Conservation (phyloP, 2,329 filamentous ascomycete species). For the Nemania sp. region DNA sequence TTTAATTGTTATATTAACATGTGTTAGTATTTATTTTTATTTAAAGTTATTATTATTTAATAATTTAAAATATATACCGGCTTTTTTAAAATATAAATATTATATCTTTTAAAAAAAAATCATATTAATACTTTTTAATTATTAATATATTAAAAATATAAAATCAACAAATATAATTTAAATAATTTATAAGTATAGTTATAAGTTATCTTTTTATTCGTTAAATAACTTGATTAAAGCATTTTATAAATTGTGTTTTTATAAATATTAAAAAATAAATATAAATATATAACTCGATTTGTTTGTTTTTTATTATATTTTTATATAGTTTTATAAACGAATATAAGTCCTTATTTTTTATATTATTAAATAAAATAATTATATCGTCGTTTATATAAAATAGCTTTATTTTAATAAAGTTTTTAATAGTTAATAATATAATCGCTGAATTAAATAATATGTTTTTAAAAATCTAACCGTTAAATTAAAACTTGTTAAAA, state of each 20-base stretch:
- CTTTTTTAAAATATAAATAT: background rate
- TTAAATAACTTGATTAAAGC: background rate
- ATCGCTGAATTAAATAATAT: background rate
- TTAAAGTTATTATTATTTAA: background rate
- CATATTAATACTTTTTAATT: background rate
- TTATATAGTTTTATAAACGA: background rate
- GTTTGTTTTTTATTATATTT: background rate
- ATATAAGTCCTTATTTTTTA: background rate
- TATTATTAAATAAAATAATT: background rate
- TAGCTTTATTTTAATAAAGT: background rate
- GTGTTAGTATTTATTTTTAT: background rate
- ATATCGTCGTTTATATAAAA: background rate
- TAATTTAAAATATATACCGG: background rate
- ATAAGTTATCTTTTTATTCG: background rate
- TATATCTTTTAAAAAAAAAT: background rate
- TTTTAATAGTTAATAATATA: background rate
- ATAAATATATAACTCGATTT: background rate
- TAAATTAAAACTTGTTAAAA: background rate
- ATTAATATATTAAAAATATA: background rate
- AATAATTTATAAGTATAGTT: background rate
- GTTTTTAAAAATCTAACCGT: background rate
- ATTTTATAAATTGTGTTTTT: background rate
- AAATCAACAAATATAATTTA: background rate
- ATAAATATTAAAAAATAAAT: background rate
- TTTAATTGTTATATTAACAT: background rate